Base-by-base conservation (phyloP, 2,329 filamentous ascomycete genomes). In the Alternaria sp. region DNA sequence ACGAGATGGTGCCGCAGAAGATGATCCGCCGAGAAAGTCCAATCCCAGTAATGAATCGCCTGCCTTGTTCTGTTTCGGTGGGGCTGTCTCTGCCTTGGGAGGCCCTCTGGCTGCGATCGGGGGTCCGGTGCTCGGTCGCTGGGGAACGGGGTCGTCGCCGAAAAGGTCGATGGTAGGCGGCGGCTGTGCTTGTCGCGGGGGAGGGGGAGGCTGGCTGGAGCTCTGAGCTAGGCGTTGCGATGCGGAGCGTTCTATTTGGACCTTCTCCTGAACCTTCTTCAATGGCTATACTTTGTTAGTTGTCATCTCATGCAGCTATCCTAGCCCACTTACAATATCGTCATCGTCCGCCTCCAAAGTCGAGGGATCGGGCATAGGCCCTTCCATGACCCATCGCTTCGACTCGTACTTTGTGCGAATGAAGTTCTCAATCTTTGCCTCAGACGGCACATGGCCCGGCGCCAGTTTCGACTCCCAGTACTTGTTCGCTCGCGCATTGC, bases 321-420 rank as follows among this genome's bases (percentile, higher is more conserved):
- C 19, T 23, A 19, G 5, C 77, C 5, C 85, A 91, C 89, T 74
- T 74, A 88, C 86, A 76, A 89, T 83, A 79, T 98, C 93, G 74
- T 97, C 95, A 57, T 89, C 93, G 15, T 93, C 92, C 13, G 84
- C 89, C 77, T 96, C 93, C 55, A 99, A 82, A 2, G 91, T 92
- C 4, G 92, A 87, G n/a, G 96, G 96, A 78, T 98, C 93, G 6
- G 96, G 96, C 77, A 96, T 95, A 6, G 89, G 90, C 2, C 96
- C 96, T 65, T 99, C 96, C 94, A 98, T 98, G n/a, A 93, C 91
- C 96, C 96, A 99, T 83, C 96, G 88, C 87, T 97, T 98, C 57
- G 96, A 91, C 80, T 99, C 96, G 81, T 99, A 99, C 82, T 99
- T 99, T 60, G 96, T 99, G 70, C 96, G 90, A 74, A 99, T 98